Evolutionary conservation across 2,329 filamentous ascomycete species (phyloP), one percentile per base, ranked within the genome.

Genomic region (Talaromyces sp.): DNA sequence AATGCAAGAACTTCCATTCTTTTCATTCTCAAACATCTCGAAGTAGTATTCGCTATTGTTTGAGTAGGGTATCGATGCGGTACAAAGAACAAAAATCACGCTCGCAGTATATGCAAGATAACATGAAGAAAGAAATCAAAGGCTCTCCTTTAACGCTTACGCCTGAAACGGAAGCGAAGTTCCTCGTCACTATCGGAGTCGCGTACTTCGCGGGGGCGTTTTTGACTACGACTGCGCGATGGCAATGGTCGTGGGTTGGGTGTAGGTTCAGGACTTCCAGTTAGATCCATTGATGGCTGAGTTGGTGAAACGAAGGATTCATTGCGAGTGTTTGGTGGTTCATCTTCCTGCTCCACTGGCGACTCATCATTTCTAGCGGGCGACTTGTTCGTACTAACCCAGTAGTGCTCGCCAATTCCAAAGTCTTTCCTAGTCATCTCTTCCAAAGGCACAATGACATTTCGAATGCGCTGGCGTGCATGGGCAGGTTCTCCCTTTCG

Each of bases 321-420:
- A 16, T 51, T 41, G 8, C 14, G 33, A 14, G 24, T 24, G 9
- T 35, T 27, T 22, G 36, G 29, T 49, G 51, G 16, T 32, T 30
- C 56, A 54, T 57, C 42, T 52, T 49, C 45, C 54, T 65, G 35
- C 61, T 70, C 24, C 62, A 10, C 36, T 20, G 30, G 62, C 13
- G 49, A 45, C 22, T 63, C 58, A 30, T 64, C 58, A 32, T 49
- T 55, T 16, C 54, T 54, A 32, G 67, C 65, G 13, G 63, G 65
- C 65, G 61, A 65, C 63, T 48, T 64, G 55, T 51, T 62, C 60
- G 57, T 71, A 63, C 53, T 79, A 75, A 54, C 82, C 86, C 89
- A 93, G 73, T 91, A 90, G 41, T 87, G 83, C 46, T 91, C 88
- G 1, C 88, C 87, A 22, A 91, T 82, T 2, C 89, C 89, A 65